These are phyloP conservation scores for Stephania cephalantha DNA, from an alignment of 164 flowering plant species.

Conservation along the genomic window DNA sequence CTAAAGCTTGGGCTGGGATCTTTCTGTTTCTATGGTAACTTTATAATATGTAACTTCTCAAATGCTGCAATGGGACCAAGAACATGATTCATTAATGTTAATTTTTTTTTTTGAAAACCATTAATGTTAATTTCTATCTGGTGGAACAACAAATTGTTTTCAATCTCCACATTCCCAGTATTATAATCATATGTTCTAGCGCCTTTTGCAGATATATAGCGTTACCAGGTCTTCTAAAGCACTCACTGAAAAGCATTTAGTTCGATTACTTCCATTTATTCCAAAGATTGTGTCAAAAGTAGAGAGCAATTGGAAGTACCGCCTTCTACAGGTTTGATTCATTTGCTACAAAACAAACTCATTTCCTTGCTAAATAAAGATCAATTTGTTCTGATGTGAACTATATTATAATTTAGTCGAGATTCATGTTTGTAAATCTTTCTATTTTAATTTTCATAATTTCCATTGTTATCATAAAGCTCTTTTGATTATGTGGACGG, in stretches of 20 bases:
- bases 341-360: neutral
- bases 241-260: slow-evolving; percentile 40
- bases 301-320: slow-evolving; percentile 35
- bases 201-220: slow-evolving; percentile 6
- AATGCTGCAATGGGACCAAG: neutral
- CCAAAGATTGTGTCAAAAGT: slow-evolving; percentile 49
- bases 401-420: neutral
- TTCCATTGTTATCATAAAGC: neutral
- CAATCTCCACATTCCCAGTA: neutral
- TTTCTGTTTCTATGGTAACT: too few relatives aligned
- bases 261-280: slow-evolving; percentile 47
- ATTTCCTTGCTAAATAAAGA: neutral
- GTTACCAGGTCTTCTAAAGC: slow-evolving; percentile 25
- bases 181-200: neutral
- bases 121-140: neutral
- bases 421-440: neutral
- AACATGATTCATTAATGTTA: neutral
- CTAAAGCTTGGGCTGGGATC: neutral
- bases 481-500: neutral
- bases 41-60: neutral
- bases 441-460: neutral
- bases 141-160: neutral
- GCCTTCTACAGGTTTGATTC: slow-evolving; percentile 62
- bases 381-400: slow-evolving; percentile 1
- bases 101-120: neutral